Base-by-base conservation (phyloP, 2,329 filamentous ascomycete genomes). In the Monosporascus sp. region DNA sequence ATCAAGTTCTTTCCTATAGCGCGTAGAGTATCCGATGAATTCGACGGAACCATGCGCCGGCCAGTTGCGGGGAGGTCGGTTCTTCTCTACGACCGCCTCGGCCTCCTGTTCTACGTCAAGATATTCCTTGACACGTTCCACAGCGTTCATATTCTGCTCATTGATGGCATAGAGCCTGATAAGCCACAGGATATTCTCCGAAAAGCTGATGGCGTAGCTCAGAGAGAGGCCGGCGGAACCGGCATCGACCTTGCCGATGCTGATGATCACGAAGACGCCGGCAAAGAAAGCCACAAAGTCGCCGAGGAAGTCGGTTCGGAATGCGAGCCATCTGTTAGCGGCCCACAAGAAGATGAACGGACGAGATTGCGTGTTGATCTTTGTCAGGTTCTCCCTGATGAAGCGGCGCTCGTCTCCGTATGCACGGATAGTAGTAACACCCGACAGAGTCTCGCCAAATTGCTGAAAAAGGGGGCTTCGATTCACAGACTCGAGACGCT, bases 121-220 rank as follows among this genome's bases (percentile, higher is more conserved):
- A 67, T 97, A 99, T 69, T 99, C 94, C 75, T 96, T 95, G 67
- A 99, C 87, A 65, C 94, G 89, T 73, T 99, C 94, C 48, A 97
- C 92, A 3, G 93, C 93, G 73, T 99, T 99, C 94, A 99, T 97
- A 73, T 97, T 97, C 72, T 99, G 94, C 73, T 99, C 94, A 65
- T 97, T 97, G 67, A 89, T 85, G 0, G 92, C 88, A 69, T 99
- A 99, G 15, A 97, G 79, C 47, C 94, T 87, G 31, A 99, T 92
- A 52, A 97, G 85, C 94, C 94, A 99, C 18, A 99, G 75, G 7
- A 99, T 88, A 60, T 96, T 97, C 70, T 99, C 94, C 0, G 92
- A 96, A 65, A 99, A 99, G 1, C 90, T 93, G 61, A 99, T 90
- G 17, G 94, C 94, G 65, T 99, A 99, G 49, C 90, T 96, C 64